These are phyloP conservation scores for Calamus simplicifolius DNA, from an alignment of 176 grass and related monocot species.

Conservation along the genomic window DNA sequence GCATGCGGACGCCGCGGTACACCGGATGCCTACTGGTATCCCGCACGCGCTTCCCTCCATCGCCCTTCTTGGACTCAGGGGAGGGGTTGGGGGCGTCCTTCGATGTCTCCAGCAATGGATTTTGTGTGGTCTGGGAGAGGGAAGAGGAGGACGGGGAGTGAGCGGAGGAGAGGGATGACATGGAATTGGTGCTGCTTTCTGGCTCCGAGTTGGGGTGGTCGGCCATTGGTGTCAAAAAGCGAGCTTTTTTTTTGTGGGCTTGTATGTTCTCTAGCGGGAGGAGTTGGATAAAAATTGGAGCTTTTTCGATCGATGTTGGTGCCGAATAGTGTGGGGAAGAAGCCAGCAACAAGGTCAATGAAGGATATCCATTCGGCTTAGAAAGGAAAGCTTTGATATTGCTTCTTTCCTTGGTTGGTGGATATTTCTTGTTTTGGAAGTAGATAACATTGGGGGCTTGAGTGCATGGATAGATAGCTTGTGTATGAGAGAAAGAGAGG, in stretches of 20 bases:
- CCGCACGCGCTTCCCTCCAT: slow-evolving; percentile 4
- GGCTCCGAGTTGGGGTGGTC: neutral
- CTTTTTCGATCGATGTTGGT: too few species aligned
- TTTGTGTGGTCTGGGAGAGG: neutral
- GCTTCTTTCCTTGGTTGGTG: too few species aligned
- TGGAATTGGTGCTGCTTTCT: neutral
- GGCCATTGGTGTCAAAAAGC: neutral
- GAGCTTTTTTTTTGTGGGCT: neutral
- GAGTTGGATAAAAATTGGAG: too few species aligned
- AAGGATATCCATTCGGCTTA: too few species aligned
- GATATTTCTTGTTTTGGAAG: too few species aligned
- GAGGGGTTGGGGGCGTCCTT: neutral
- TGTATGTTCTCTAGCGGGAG: neutral
- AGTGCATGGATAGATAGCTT: too few species aligned
- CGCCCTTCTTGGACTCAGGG: neutral
- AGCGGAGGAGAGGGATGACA: neutral
- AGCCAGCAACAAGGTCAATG: too few species aligned
- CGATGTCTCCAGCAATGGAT: neutral
- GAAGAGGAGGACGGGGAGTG: neutral
- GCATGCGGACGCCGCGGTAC: slow-evolving; percentile 75
- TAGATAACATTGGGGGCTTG: too few species aligned
- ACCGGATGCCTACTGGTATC: slow-evolving; percentile 4
- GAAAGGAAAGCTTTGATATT: too few species aligned
- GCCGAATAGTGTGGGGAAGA: too few species aligned
- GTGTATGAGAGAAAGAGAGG: too few species aligned